Evolutionary conservation across 495 filamentous ascomycete genomes (phyloP).

Genomic region (Penicillium argentinense): DNA sequence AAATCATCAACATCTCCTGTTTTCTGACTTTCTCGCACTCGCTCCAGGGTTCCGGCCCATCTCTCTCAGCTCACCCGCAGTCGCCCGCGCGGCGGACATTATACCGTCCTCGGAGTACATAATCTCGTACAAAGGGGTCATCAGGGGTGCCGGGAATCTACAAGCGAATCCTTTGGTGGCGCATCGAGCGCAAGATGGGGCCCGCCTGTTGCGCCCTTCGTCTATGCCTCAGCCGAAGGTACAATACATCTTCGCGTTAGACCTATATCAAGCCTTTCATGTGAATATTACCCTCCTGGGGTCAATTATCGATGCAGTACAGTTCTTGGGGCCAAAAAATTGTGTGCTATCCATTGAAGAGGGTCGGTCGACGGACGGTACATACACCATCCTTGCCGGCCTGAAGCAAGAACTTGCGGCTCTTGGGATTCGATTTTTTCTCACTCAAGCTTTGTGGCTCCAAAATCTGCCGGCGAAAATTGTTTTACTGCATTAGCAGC

Average conservation of each 20-base stretch:
- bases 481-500: background rate
- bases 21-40: too few species aligned
- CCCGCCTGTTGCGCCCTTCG: background rate
- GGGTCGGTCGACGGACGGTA: background rate
- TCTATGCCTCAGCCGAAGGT: background rate
- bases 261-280: background rate
- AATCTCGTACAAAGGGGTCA: too few species aligned
- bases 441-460: background rate
- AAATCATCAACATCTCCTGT: too few species aligned
- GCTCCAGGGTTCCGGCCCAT: too few species aligned
- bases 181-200: too few species aligned
- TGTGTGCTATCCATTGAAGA: background rate
- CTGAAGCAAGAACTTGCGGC: background rate
- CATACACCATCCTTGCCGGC: background rate
- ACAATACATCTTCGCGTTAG: background rate
- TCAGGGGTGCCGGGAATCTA: too few species aligned
- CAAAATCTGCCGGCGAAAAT: background rate
- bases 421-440: background rate
- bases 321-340: background rate
- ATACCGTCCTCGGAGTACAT: too few species aligned
- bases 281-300: background rate
- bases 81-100: too few species aligned
- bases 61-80: too few species aligned
- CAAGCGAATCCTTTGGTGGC: too few species aligned
- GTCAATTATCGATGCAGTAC: background rate